Base-by-base conservation (phyloP, 1,284 basidiomycete species). In the Wolfiporia cocos region DNA sequence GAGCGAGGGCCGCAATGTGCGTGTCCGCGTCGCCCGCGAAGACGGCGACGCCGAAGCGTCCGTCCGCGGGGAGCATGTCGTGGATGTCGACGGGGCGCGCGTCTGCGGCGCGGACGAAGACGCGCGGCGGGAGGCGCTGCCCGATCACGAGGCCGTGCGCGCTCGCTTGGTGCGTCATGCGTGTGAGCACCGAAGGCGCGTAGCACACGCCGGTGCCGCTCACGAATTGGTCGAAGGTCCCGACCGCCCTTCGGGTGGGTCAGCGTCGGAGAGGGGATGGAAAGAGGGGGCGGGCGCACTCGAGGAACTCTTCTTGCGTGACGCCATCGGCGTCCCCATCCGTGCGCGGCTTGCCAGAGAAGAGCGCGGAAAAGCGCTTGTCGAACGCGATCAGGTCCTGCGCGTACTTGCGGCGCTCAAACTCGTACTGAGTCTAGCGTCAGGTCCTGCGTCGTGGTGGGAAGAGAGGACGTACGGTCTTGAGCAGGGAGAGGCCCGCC, bases 311-410 rank as follows among this genome's bases (percentile, higher is more conserved):
- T 37, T 76, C 74, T 53, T 83, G 82, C 1, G 78, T 72, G 15
- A 88, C 74, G 19, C 84, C 86, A 33, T 78, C 74, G 29, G 70
- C 57, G 52, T 74, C 68, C 1, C 71, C 66, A 26, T 70, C 66
- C 9, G 76, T 78, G 23, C 70, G 68, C 6, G 86, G 81, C 62
- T 88, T 89, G 35, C 78, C 81, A n/a, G 85, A 88, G 62, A 91
- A 90, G 18, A 92, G 64, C 10, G 74, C 69, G 2, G 85, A 74
- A 55, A 82, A 89, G 51, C 81, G 65, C 58, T 79, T 81, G 62
- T 93, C 90, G 51, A 91, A 91, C 43, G 76, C 60, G 52, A 92
- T 92, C 42, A 93, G 70, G 50, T 91, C 84, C 59, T 86, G 76
- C 0, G 86, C 88, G 50, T 82, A 90, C 59, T 78, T 76, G 34